Evolutionary conservation across 176 grass and related monocot genomes (phyloP), one percentile per base, ranked within the genome.

Genomic region (Elaeis guineensis): DNA sequence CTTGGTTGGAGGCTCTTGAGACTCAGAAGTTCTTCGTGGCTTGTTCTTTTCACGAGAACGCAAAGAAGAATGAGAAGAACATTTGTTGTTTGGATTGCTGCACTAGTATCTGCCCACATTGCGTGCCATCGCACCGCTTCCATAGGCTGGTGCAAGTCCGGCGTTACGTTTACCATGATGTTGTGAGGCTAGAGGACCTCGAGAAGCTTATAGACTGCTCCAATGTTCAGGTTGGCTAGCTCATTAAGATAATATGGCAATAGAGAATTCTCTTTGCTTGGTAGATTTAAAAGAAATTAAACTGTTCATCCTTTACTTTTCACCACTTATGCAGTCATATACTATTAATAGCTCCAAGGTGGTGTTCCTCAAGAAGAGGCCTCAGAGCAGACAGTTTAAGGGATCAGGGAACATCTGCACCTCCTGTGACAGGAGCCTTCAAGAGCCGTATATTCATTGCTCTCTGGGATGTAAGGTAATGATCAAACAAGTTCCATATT

Each of bases 291-390:
- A 44, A 14, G 35, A 44, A 44, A n/a, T n/a, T n/a, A n/a, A n/a
- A n/a, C n/a, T n/a, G n/a, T n/a, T 44, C 35, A 44, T 44, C 6
- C 6, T 12, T 44, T 12, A 12, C 6, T 44, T 14, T 12, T 50
- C 69, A 25, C 50, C 49, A 58, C 57, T 78, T 63, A 60, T 78
- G 83, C 87, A 96, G 91, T 80, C 91, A 49, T 96, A 96, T 69
- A 96, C 86, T 20, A 96, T 96, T 62, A 96, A 96, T 80, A 96
- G 86, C 53, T 96, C 91, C 57, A 96, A 96, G 64, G 91, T 96
- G 50, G 86, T 96, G 72, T 96, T 96, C 79, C 69, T 96, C 66
- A 96, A 90, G 83, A 96, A 96, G 58, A 87, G 91, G 63, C 91
- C 91, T 52, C 91, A 96, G 52, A 96, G 87, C 58, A 90, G 83